A percentile compares a stretch with the other conserved stretches of the same genome.
Conservation (phyloP, 2,329 filamentous ascomycete species). For the Alternaria infectoria region DNA sequence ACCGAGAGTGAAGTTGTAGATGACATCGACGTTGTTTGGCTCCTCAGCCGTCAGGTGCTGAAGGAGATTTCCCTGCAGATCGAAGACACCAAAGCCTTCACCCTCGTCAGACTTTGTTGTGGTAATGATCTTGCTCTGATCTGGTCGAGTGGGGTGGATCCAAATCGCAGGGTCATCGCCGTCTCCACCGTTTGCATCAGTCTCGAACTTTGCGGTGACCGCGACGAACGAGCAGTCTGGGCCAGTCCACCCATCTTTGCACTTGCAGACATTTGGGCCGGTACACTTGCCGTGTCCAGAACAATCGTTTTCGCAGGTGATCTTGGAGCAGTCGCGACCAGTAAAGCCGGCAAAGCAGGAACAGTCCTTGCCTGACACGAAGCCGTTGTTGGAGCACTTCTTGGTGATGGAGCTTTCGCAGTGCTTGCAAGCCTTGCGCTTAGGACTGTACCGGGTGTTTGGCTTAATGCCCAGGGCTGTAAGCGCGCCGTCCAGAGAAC, state of each 20-base stretch:
- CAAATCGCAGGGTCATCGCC: conserved; percentile 44
- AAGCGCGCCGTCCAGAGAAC: conserved; percentile 25
- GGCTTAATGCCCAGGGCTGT: conserved; percentile 18
- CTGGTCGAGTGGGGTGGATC: conserved; percentile 39
- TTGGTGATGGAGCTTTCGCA: conserved; percentile 23
- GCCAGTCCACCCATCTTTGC: conserved; percentile 32
- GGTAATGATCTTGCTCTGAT: conserved; percentile 58
- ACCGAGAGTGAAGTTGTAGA: conserved; percentile 57
- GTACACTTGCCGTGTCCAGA: conserved; percentile 35
- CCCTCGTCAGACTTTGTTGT: conserved; percentile 60
- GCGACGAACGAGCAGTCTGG: conserved; percentile 38
- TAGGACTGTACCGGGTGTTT: conserved; percentile 30
- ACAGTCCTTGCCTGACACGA: conserved; percentile 14
- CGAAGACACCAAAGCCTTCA: conserved; percentile 58
- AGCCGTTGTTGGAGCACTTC: conserved; percentile 32
- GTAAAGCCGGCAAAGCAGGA: conserved; percentile 36
- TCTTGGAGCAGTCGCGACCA: conserved; percentile 27
- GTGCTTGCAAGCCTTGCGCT: conserved; percentile 18
- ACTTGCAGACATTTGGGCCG: conserved; percentile 36
- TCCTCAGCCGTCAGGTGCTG: conserved; percentile 55
- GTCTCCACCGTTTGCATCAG: conserved; percentile 42
- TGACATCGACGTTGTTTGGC: conserved; percentile 63
- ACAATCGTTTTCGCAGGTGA: conserved; percentile 32
- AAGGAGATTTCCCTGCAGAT: conserved; percentile 56
- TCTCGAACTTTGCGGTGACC: conserved; percentile 40